Conservation (phyloP, 2,329 filamentous ascomycete species). For the Sporothrix globosa region DNA sequence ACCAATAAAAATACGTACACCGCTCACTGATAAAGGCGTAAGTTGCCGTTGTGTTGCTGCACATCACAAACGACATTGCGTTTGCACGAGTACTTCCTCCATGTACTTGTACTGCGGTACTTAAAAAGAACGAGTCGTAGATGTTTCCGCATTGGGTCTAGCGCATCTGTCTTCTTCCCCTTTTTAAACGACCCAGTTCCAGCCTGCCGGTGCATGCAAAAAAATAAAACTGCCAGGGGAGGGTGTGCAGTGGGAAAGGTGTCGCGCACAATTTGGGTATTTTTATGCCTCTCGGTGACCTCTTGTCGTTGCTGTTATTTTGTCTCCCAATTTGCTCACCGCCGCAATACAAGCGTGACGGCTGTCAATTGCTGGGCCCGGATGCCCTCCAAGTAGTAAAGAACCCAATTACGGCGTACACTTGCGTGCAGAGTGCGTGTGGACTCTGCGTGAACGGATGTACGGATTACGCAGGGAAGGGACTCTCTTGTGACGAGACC, state of each 20-base stretch:
- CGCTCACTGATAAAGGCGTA: background rate
- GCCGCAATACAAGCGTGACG: background rate
- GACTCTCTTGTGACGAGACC: background rate
- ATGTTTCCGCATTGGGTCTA: constrained; percentile 13
- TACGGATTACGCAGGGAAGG: background rate
- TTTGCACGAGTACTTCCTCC: background rate
- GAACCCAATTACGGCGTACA: too few relatives aligned
- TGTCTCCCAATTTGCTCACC: background rate
- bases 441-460: background rate
- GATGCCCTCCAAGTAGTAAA: background rate
- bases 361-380: background rate
- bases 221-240: constrained; percentile 16
- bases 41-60: background rate
- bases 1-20: background rate
- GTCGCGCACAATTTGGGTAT: background rate
- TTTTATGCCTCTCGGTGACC: constrained; percentile 26
- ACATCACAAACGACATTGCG: background rate
- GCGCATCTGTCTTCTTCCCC: background rate
- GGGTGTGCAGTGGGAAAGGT: constrained; percentile 19
- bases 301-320: constrained; percentile 13
- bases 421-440: background rate
- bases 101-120: background rate
- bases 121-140: background rate
- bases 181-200: constrained; percentile 20
- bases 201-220: constrained; percentile 21